These are phyloP conservation scores for Apiospora saccharicola DNA, from an alignment of 2,329 filamentous ascomycete genomes.

Conservation along the genomic window DNA sequence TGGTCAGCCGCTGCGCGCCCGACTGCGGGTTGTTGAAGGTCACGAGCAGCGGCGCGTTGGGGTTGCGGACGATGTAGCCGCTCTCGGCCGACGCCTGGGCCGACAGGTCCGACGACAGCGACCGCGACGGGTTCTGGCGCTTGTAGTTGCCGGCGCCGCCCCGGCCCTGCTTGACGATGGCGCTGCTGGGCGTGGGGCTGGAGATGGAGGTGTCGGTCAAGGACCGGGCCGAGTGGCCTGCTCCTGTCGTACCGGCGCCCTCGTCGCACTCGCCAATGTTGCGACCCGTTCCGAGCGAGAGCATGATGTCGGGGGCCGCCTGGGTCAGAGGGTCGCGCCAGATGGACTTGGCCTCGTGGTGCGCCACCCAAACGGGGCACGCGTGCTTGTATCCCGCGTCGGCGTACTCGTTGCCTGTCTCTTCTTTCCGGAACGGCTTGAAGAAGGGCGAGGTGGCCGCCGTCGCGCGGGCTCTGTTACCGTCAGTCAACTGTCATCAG, in stretches of 20 bases:
- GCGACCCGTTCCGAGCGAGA: constrained; percentile 41
- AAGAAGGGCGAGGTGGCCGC: constrained; percentile 41
- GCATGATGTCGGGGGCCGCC: constrained; percentile 38
- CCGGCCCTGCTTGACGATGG: constrained; percentile 40
- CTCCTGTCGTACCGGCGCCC: constrained; percentile 5
- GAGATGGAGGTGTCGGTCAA: constrained; percentile 28
- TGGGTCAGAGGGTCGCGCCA: constrained; percentile 37
- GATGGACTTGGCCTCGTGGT: constrained; percentile 40
- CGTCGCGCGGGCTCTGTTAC: constrained; percentile 40
- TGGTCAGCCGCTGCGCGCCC: constrained; percentile 37
- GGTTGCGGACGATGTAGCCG: constrained; percentile 41
- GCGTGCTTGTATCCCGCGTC: constrained; percentile 30
- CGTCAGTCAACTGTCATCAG: neutral
- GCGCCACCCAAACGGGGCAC: constrained; percentile 38
- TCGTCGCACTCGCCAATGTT: constrained; percentile 38
- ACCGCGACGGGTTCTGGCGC: constrained; percentile 31
- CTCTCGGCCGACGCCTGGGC: constrained; percentile 29
- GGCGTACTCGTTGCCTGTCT: constrained; percentile 23
- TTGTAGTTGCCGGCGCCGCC: constrained; percentile 42
- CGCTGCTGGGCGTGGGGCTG: constrained; percentile 27
- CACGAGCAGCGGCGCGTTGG: constrained; percentile 40
- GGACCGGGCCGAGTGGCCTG: constrained; percentile 33
- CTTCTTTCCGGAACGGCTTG: constrained; percentile 38
- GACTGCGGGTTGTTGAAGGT: constrained; percentile 40
- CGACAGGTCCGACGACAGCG: constrained; percentile 21